These are phyloP conservation scores for Cardamine resedifolia DNA, from an alignment of 345 rosid species.

Conservation along the genomic window DNA sequence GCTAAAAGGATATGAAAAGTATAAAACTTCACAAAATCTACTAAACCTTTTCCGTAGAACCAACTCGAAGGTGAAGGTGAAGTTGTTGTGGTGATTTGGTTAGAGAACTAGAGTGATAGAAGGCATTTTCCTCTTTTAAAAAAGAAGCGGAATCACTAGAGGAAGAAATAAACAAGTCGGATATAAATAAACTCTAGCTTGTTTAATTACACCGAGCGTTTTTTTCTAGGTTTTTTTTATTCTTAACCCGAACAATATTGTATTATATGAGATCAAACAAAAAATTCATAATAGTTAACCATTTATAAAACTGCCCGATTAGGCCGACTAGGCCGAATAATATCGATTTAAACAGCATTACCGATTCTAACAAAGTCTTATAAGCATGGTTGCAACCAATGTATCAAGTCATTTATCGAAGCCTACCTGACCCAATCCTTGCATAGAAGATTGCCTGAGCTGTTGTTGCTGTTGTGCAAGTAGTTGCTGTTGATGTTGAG, in stretches of 20 bases:
- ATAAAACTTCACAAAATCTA: too few relatives aligned
- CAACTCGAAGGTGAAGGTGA: background rate
- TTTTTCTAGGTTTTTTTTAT: background rate
- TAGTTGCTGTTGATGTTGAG: slow-evolving; percentile 76
- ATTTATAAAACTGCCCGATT: background rate
- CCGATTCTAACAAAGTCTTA: background rate
- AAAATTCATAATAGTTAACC: background rate
- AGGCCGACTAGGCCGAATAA: background rate
- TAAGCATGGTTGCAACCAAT: background rate
- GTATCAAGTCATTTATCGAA: background rate
- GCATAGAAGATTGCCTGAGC: background rate
- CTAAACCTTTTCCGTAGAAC: background rate
- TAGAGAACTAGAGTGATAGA: background rate
- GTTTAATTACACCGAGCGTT: background rate
- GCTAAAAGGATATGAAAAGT: background rate
- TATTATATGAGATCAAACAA: background rate
- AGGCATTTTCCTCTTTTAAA: too few relatives aligned
- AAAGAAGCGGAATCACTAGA: background rate
- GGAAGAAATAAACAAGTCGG: too few relatives aligned
- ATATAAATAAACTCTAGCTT: background rate
- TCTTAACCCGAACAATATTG: background rate
- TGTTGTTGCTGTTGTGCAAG: slow-evolving; percentile 59
- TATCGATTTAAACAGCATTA: background rate
- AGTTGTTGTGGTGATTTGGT: background rate
- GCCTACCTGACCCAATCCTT: background rate